Percentiles rank a stretch among this genome's conserved stretches.
phyloP scores from a whole-genome alignment of 805 yeast species.

The Saccharomycopsis schoenii region DNA sequence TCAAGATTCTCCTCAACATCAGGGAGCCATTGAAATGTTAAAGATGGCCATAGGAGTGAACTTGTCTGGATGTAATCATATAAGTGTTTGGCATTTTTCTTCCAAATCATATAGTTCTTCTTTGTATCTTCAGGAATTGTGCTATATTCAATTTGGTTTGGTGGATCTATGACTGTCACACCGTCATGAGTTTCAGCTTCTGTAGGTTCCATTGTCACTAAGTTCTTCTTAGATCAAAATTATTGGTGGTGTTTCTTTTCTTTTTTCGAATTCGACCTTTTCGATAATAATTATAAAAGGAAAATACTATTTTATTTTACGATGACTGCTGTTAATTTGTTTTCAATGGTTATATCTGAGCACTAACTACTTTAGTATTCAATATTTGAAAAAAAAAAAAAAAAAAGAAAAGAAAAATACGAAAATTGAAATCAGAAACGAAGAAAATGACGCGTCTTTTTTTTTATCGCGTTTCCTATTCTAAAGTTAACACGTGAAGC shows the following conservation, averaged over 20 bases:
- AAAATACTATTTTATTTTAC: too few relatives aligned
- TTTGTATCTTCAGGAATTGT: conserved; percentile 24
- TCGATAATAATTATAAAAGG: background rate
- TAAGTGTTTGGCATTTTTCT: conserved; percentile 69
- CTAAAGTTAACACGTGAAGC: background rate
- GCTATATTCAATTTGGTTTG: background rate
- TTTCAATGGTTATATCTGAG: too few relatives aligned
- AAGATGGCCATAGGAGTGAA: conserved; percentile 60
- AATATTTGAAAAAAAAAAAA: too few relatives aligned
- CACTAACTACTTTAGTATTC: too few relatives aligned
- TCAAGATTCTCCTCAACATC: conserved; percentile 21
- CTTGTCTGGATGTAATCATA: conserved; percentile 66
- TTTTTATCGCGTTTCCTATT: background rate
- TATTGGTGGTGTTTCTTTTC: background rate
- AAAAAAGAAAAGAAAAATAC: background rate
- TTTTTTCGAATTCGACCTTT: background rate
- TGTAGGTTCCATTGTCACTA: background rate
- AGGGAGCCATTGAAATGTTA: conserved; percentile 62
- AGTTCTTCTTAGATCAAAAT: background rate
- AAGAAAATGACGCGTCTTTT: background rate
- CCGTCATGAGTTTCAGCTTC: background rate
- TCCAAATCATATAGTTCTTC: conserved; percentile 43
- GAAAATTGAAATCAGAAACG: background rate
- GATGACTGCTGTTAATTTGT: too few relatives aligned
- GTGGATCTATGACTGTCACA: background rate